Percentiles rank a stretch among this genome's conserved stretches.
phyloP scores from a whole-genome alignment of 305 asterid genomes.

The Nicotiana rustica region DNA sequence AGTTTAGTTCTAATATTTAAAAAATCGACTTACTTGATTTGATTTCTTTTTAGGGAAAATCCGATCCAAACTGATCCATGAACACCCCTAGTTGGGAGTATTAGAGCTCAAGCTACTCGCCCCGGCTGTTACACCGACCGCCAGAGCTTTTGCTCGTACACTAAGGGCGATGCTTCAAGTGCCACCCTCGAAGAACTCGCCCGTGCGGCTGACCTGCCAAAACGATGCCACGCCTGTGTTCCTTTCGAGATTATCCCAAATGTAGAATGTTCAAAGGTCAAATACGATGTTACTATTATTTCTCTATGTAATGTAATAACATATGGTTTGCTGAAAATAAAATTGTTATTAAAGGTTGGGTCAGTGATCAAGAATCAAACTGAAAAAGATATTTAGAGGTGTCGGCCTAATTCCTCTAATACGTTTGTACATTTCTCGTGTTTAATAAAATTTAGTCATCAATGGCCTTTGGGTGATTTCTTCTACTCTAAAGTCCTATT shows the following conservation, averaged over 20 bases:
- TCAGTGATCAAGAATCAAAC: background rate
- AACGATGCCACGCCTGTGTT: background rate
- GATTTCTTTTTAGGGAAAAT: too few species aligned
- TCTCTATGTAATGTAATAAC: background rate
- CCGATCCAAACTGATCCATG: too few species aligned
- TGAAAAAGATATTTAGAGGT: too few species aligned
- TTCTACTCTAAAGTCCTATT: background rate
- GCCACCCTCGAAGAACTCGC: background rate
- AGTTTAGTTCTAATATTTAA: too few species aligned
- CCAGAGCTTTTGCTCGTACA: slow-evolving; percentile 22
- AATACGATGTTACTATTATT: background rate
- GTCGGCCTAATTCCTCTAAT: background rate
- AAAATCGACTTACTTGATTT: too few species aligned
- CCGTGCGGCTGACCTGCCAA: background rate
- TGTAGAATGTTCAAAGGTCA: slow-evolving; percentile 17
- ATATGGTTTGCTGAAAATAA: background rate
- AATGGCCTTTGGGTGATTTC: background rate
- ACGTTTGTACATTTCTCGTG: too few species aligned
- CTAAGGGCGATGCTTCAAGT: background rate
- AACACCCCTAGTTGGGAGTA: too few species aligned
- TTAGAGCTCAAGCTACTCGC: too few species aligned
- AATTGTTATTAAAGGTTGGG: background rate
- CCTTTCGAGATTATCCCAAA: slow-evolving; percentile 29
- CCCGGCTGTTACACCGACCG: background rate
- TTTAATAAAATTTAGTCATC: background rate